These are phyloP conservation scores for Codiaeum variegatum DNA, from an alignment of 441 rosid genomes.

Conservation along the genomic window DNA sequence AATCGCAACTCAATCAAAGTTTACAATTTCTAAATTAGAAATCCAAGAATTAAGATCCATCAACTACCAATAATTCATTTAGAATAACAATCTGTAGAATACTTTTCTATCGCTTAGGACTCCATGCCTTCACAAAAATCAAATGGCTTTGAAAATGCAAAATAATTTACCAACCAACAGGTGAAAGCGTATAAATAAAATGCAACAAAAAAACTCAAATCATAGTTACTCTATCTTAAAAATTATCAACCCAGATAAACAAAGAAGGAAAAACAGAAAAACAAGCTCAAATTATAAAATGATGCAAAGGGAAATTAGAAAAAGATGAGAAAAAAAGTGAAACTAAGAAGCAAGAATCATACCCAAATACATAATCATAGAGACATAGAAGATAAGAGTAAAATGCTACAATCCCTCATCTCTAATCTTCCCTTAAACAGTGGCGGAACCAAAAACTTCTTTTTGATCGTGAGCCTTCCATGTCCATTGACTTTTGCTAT, in stretches of 20 bases:
- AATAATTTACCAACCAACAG: too few species aligned
- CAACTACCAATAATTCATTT: neutral
- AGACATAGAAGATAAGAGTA: neutral
- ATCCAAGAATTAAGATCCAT: neutral
- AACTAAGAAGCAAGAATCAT: neutral
- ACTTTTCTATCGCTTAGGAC: too few species aligned
- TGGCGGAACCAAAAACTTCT: too few species aligned
- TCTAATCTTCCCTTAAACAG: too few species aligned
- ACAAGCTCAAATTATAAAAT: neutral
- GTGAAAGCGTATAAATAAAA: neutral
- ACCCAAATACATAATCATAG: neutral
- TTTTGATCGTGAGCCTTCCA: too few species aligned
- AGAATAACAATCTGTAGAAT: neutral
- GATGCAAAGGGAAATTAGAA: constrained; percentile 1
- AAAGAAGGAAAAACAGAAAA: constrained; percentile 2
- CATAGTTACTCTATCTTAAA: constrained; percentile 27
- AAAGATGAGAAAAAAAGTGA: neutral
- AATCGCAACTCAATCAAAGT: neutral
- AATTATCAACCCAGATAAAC: constrained; percentile 35
- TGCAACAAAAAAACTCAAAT: neutral
- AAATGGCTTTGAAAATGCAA: too few species aligned
- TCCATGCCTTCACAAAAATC: too few species aligned
- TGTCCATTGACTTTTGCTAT: too few species aligned
- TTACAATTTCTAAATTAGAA: neutral
- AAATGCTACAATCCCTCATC: neutral